Conservation (phyloP, 2,329 filamentous ascomycete genomes). For the Nannizzia gypsea region DNA sequence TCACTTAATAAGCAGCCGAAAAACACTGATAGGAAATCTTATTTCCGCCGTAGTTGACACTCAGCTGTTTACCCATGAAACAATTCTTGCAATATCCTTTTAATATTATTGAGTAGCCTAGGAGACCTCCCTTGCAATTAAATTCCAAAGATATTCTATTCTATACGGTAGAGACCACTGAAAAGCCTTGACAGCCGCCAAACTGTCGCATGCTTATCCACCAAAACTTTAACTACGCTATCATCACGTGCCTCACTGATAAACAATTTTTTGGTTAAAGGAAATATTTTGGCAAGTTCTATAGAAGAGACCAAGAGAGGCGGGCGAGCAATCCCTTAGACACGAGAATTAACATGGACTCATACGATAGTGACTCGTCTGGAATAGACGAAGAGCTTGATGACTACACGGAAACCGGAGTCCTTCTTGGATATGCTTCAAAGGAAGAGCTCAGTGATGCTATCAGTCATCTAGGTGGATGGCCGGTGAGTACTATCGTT, state of each 20-base stretch:
- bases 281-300: not conserved
- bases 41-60: no score
- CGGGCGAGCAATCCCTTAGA: not conserved
- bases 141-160: no score
- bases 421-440: slow-evolving; percentile 80
- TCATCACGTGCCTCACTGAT: slow-evolving; percentile 1
- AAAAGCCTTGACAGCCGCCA: no score
- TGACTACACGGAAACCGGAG: slow-evolving; percentile 53
- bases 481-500: slow-evolving; percentile 54
- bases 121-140: no score
- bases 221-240: no score
- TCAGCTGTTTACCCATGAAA: no score
- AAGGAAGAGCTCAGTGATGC: slow-evolving; percentile 67
- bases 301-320: not conserved
- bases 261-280: slow-evolving; percentile 7
- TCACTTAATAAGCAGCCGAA: no score
- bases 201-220: no score
- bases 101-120: no score
- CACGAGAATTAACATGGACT: slow-evolving; percentile 28
- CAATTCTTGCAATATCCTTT: no score
- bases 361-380: slow-evolving; percentile 80
- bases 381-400: slow-evolving; percentile 45
- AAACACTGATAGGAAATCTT: no score
- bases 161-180: no score
- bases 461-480: slow-evolving; percentile 78